Conservation (phyloP, 139 green algal genomes). For the Chlamydomonas applanata region DNA sequence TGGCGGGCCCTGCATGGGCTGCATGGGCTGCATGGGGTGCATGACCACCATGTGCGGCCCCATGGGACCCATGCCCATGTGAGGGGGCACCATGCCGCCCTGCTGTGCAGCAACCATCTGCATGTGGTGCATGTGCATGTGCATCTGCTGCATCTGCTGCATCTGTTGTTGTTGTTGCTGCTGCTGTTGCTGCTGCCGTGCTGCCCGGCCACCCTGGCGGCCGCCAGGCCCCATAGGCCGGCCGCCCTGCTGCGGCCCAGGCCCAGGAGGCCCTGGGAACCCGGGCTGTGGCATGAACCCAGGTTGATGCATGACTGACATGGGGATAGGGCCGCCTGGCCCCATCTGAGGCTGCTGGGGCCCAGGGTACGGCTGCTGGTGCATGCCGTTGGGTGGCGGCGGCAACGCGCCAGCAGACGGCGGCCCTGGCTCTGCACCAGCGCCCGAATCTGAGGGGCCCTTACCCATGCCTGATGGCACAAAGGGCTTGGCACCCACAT, state of each 20-base stretch:
- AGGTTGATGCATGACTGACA: neutral
- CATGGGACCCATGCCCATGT: neutral
- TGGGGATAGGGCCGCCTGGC: constrained; percentile 1
- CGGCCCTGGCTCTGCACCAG: too few species aligned
- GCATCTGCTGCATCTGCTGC: neutral
- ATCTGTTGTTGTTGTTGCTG: too few species aligned
- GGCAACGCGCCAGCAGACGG: too few species aligned
- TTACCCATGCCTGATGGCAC: neutral
- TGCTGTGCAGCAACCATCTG: too few species aligned
- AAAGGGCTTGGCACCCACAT: constrained; percentile 7
- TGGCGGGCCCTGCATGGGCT: neutral
- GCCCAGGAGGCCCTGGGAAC: too few species aligned
- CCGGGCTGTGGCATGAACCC: neutral
- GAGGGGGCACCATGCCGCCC: too few species aligned
- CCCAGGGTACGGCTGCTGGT: neutral
- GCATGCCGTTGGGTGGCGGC: too few species aligned
- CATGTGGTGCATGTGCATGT: constrained; percentile 7
- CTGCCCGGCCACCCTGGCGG: too few species aligned
- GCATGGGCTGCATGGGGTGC: neutral
- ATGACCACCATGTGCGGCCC: neutral
- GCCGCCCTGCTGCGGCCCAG: too few species aligned
- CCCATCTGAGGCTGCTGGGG: constrained; percentile 2
- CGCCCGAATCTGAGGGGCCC: too few species aligned
- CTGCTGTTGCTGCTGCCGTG: neutral
- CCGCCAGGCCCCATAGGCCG: too few species aligned